Evolutionary conservation across 768 basidiomycete species (phyloP), one percentile per base, ranked within the genome.

Genomic region (Tulasnella sp.): DNA sequence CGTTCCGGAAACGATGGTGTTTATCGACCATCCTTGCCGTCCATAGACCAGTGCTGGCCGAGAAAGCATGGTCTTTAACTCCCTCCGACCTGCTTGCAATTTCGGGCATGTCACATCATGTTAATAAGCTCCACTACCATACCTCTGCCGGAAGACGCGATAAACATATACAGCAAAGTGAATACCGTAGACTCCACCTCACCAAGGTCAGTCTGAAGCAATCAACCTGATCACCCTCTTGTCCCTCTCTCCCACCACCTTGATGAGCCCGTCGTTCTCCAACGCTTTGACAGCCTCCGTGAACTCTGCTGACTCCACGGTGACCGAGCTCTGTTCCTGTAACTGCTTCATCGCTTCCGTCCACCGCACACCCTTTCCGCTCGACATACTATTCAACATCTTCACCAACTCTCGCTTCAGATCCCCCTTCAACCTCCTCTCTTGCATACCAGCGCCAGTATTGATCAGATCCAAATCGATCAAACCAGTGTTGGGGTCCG

Each of bases 381-480:
- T 27, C 19, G 55, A 17, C 2, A 70, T 72, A 8, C 67, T 61
- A 41, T 85, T 83, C 61, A 92, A 70, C 64, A 91, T 72, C 24
- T 69, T 74, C 65, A 91, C 67, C 11, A 97, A 72, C 67, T 90
- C 96, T 67, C 79, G 82, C 65, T 86, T 82, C 79, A 98, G 84
- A 71, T 96, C 94, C n/a, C 87, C 89, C 47, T 84, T 79, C 72
- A 95, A 67, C 70, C 84, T 85, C 65, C 92, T 77, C 73, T 94
- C 88, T 24, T 92, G 87, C 53, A 82, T 77, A 1, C 89, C 91
- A 2, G 92, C 90, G 1, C 96, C 96, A 2, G 92, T 94, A 69
- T 92, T 94, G 65, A 99, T 78, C 68, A 99, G 71, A 56, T 93
- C 89, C 82, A 97, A 88, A 70, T 98, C 94, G 68, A 97, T 95